phyloP scores from a whole-genome alignment of 495 filamentous ascomycete species.

The Neurospora tetraspora region DNA sequence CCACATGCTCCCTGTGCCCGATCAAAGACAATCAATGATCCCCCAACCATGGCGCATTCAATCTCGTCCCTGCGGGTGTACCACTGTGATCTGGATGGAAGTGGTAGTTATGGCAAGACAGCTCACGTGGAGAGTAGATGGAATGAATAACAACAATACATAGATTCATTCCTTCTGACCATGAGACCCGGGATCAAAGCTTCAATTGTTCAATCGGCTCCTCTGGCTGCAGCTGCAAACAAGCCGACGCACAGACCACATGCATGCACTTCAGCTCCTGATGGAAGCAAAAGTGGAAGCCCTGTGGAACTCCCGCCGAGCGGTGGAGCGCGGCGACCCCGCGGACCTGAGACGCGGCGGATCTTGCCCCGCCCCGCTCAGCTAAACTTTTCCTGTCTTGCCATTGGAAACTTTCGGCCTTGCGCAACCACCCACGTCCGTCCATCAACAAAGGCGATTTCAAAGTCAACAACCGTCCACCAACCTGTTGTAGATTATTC shows the following conservation, averaged over 20 bases:
- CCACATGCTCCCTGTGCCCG: background rate
- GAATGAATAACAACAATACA: background rate
- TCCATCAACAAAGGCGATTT: background rate
- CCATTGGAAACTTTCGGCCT: background rate
- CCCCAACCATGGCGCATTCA: background rate
- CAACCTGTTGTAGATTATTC: background rate
- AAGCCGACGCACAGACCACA: background rate
- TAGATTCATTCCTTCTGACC: background rate
- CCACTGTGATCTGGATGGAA: background rate
- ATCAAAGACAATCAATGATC: background rate
- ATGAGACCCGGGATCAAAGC: background rate
- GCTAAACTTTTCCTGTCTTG: background rate
- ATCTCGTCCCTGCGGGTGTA: background rate
- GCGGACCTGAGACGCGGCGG: background rate
- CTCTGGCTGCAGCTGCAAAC: background rate
- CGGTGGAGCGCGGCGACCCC: background rate
- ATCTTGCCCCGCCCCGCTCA: background rate
- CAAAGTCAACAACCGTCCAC: background rate
- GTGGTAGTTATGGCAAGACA: background rate
- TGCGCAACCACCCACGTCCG: background rate
- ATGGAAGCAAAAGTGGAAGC: background rate
- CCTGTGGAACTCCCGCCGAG: background rate
- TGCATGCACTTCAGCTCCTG: background rate
- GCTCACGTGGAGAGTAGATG: background rate
- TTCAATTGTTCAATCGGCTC: background rate